phyloP scores from a whole-genome alignment of 768 basidiomycete genomes.

The Infundibulicybe gibba region DNA sequence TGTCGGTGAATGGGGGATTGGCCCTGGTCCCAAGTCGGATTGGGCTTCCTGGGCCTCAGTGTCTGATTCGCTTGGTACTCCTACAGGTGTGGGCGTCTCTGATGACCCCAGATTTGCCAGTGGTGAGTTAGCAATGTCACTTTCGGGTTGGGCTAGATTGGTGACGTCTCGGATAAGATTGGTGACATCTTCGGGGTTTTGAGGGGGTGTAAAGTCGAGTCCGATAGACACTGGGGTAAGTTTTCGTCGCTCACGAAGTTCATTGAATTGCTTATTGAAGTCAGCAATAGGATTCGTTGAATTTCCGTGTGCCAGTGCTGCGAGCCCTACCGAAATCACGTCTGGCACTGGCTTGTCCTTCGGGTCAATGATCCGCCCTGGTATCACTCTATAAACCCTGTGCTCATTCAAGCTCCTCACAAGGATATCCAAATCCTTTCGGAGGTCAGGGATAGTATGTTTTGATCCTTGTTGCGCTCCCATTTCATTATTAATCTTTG shows the following conservation, averaged over 20 bases:
- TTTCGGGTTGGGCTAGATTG: background rate
- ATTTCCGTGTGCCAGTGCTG: slow-evolving; percentile 4
- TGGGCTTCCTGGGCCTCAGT: background rate
- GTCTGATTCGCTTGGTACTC: background rate
- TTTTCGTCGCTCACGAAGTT: slow-evolving; percentile 7
- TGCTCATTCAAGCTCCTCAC: background rate
- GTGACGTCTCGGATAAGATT: background rate
- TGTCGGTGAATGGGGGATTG: background rate
- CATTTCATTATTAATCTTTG: slow-evolving; percentile 6
- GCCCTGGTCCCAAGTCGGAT: background rate
- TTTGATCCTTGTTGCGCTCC: slow-evolving; percentile 20
- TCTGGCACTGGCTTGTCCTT: slow-evolving; percentile 12
- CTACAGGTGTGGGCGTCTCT: background rate
- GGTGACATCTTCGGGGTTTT: background rate
- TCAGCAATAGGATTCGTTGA: slow-evolving; percentile 7
- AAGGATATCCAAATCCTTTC: slow-evolving; percentile 16
- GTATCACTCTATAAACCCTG: background rate
- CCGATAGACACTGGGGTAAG: slow-evolving; percentile 2
- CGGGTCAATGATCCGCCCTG: slow-evolving; percentile 8
- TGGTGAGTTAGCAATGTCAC: slow-evolving; percentile 2
- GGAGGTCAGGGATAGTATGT: slow-evolving; percentile 17
- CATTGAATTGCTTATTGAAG: slow-evolving; percentile 9
- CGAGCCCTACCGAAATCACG: slow-evolving; percentile 8
- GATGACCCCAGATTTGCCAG: no score
- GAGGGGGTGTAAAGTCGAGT: background rate